A percentile compares a stretch with the other conserved stretches of the same genome.
Conservation (phyloP, 2,329 filamentous ascomycete genomes). For the Colletotrichum siamense region DNA sequence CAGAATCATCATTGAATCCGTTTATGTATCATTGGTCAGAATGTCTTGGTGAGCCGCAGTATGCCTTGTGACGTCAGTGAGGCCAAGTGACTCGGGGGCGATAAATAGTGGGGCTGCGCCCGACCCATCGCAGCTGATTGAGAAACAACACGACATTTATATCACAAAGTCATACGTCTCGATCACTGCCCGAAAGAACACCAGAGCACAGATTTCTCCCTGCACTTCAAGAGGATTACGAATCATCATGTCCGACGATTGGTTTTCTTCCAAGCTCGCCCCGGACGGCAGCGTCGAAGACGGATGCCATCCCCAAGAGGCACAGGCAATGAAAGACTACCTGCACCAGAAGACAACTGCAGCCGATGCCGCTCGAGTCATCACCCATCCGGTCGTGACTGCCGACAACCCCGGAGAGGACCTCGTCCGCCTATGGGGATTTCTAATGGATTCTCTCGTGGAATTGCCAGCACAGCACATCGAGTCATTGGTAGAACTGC, state of each 20-base stretch:
- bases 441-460: background rate
- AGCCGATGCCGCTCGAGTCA: background rate
- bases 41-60: background rate
- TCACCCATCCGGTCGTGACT: background rate
- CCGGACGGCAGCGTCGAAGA: background rate
- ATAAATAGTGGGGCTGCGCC: background rate
- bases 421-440: background rate
- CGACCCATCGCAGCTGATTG: background rate
- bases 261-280: background rate
- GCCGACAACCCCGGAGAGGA: background rate
- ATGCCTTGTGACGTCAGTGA: background rate
- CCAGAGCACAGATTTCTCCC: rapidly evolving
- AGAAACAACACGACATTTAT: background rate
- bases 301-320: background rate
- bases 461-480: background rate
- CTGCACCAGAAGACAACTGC: background rate
- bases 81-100: background rate
- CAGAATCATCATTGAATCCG: background rate
- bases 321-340: background rate
- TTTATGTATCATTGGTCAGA: background rate
- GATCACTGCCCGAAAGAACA: background rate
- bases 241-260: background rate
- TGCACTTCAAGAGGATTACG: rapidly evolving
- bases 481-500: background rate
- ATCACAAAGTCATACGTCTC: background rate